Evolutionary conservation across 1,284 basidiomycete species (phyloP).

Genomic region (Chondrostereum purpureum): DNA sequence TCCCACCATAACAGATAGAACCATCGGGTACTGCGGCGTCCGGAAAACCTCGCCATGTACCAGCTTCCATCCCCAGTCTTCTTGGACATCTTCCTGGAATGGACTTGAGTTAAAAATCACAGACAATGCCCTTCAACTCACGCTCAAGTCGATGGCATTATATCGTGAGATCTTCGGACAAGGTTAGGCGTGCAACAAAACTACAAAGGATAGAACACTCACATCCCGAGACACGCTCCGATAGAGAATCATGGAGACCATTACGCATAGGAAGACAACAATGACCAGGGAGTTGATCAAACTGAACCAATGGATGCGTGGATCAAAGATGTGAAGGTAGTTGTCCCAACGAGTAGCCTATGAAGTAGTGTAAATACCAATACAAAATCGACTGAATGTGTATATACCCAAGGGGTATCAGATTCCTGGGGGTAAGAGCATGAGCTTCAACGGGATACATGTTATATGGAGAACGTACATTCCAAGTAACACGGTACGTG

Average conservation of each 20-base stretch:
- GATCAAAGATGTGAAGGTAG: conserved; percentile 81
- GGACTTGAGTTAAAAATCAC: conserved; percentile 9
- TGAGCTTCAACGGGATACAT: conserved; percentile 5
- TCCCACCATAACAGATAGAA: conserved; percentile 82
- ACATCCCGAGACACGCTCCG: conserved; percentile 88
- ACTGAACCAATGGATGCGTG: conserved; percentile 86
- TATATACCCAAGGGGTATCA: conserved; percentile 72
- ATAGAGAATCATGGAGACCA: conserved; percentile 90
- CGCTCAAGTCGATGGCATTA: conserved; percentile 89
- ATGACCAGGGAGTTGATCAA: conserved; percentile 92
- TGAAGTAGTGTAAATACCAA: conserved; percentile 14
- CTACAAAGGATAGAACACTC: conserved; percentile 35
- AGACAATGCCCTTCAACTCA: conserved; percentile 28
- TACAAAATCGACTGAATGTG: conserved; percentile 2
- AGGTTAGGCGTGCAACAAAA: conserved; percentile 30
- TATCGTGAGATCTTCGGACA: conserved; percentile 83
- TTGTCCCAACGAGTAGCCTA: conserved; percentile 95
- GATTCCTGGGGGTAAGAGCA: conserved; percentile 56
- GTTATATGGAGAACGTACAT: conserved; percentile 38
- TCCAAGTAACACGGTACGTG: conserved; percentile 88
- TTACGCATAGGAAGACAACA: conserved; percentile 83
- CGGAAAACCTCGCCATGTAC: conserved; percentile 97
- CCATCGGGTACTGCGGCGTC: conserved; percentile 71
- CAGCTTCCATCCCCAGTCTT: conserved; percentile 98
- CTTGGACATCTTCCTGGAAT: conserved; percentile 86